Base-by-base conservation (phyloP, 2,329 filamentous ascomycete genomes). In the Graphilbum fragrans region DNA sequence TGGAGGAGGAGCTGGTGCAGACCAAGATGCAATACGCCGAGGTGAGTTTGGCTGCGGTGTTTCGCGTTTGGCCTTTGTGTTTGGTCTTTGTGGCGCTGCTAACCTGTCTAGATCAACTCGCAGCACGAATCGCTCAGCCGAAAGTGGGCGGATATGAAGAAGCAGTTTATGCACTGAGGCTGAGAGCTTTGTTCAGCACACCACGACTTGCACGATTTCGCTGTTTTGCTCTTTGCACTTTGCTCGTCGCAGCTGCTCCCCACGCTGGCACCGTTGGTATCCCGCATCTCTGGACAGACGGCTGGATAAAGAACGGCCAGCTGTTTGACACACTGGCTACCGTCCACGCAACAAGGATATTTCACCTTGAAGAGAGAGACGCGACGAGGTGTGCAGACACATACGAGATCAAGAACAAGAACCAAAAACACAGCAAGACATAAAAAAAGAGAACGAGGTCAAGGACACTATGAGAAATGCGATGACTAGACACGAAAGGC, bases 1-100 rank as follows among this genome's bases (percentile, higher is more conserved):
- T 96, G 67, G 92, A 96, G 67, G 84, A 88, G 61, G 80, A 87
- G 58, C 67, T 98, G 50, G 90, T 98, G 48, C 77, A 82, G 57
- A 92, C 87, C 2, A 98, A 98, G 72, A 83, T 98, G 84, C 77
- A 78, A 55, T 87, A 88, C 66, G 92, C 92, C 41, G 86, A 95
- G 80, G 90, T 94, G 71, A 68, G 80, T 67, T 29, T 21, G 8
- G 38, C 38, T 20, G 14, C 18, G 27, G 19, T 37, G 35, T 42
- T 41, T 19, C 11, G 22, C 18, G 16, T 31, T 8, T 21, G n/a
- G n/a, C n/a, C n/a, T n/a, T n/a, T n/a, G n/a, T n/a, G n/a, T n/a
- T n/a, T n/a, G n/a, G n/a, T n/a, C n/a, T n/a, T n/a, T n/a, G n/a
- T n/a, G n/a, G n/a, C n/a, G n/a, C n/a, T n/a, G n/a, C n/a, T n/a